Evolutionary conservation across 2,329 filamentous ascomycete species (phyloP).

Genomic region (Penicillium sp.): DNA sequence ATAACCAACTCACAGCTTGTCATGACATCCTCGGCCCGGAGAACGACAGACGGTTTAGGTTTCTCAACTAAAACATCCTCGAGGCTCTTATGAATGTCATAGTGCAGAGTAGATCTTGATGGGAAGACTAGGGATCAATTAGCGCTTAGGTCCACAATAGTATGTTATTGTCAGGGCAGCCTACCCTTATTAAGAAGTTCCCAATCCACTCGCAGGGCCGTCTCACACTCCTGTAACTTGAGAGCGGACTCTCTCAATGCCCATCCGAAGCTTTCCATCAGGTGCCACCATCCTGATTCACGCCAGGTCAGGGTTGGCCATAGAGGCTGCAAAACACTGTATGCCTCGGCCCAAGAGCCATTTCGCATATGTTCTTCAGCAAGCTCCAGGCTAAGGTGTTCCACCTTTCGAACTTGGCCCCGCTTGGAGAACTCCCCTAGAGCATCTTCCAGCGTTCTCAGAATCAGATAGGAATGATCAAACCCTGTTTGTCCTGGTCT

Average conservation of each 20-base stretch:
- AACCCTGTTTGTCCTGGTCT: constrained; percentile 45
- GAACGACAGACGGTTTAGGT: constrained; percentile 47
- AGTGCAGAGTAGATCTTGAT: constrained; percentile 34
- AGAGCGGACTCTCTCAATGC: constrained; percentile 56
- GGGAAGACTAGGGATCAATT: constrained; percentile 34
- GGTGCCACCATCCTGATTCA: constrained; percentile 58
- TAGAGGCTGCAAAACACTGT: constrained; percentile 52
- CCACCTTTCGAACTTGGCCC: constrained; percentile 55
- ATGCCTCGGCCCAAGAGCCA: constrained; percentile 52
- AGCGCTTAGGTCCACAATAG: constrained; percentile 2
- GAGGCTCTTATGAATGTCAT: constrained; percentile 52
- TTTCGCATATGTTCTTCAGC: constrained; percentile 55
- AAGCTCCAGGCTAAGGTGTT: constrained; percentile 56
- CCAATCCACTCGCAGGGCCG: constrained; percentile 57
- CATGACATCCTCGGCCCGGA: constrained; percentile 50
- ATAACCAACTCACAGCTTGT: constrained; percentile 44
- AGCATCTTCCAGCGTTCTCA: constrained; percentile 49
- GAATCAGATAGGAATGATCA: constrained; percentile 54
- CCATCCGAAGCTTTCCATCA: constrained; percentile 56
- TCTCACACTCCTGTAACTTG: constrained; percentile 47
- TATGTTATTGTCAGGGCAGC: constrained; percentile 2
- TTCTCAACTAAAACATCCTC: constrained; percentile 37
- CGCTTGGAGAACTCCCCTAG: constrained; percentile 53
- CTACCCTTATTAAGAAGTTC: constrained; percentile 50
- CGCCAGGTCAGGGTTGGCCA: constrained; percentile 62